Evolutionary conservation across 441 rosid species (phyloP).

Genomic region (Croton laevigatus): DNA sequence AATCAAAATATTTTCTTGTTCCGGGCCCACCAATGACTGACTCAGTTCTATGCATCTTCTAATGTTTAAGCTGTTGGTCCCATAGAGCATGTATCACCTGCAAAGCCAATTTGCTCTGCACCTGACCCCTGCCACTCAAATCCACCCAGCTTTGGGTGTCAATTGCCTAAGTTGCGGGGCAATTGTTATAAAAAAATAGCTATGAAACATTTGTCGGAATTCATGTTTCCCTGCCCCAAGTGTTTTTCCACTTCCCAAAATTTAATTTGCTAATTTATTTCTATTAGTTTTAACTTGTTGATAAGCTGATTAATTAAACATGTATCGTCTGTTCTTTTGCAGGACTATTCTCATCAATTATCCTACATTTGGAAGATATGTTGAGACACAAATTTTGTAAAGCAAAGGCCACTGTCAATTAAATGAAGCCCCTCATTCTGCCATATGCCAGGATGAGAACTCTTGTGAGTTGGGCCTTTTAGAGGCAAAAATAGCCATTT

Average conservation of each 20-base stretch:
- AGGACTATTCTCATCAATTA: slow-evolving; percentile 54
- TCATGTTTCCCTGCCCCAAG: no score
- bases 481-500: no score
- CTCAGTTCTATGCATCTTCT: background rate
- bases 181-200: no score
- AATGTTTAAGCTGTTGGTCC: background rate
- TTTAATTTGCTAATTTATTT: background rate
- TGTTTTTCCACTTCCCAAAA: background rate
- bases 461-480: background rate
- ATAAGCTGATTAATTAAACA: background rate
- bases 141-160: no score
- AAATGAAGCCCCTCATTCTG: background rate
- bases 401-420: slow-evolving; percentile 26
- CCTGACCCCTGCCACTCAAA: no score
- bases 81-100: background rate
- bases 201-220: no score
- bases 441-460: background rate
- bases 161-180: no score
- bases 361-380: slow-evolving; percentile 48
- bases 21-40: background rate
- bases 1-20: background rate
- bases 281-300: background rate
- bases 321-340: slow-evolving; percentile 26
- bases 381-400: slow-evolving; percentile 51
- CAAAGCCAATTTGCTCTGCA: background rate